Percentiles rank a stretch among this genome's conserved stretches.
Evolutionary conservation across 2,329 filamentous ascomycete genomes (phyloP).

Genomic region (Phialophora verrucosa): DNA sequence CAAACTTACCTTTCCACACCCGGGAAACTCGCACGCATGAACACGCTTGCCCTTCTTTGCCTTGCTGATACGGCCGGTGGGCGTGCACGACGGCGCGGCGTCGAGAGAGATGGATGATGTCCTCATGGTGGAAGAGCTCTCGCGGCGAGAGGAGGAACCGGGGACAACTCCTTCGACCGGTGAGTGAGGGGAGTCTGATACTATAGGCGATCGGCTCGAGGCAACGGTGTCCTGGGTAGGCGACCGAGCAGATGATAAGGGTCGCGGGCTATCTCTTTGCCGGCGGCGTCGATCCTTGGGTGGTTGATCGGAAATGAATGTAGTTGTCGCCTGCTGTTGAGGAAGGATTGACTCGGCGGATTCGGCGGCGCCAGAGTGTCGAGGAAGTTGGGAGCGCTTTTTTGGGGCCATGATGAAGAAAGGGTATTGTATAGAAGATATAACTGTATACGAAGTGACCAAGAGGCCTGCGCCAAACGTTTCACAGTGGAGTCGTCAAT

Average conservation of each 20-base stretch:
- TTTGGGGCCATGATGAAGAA: slow-evolving; percentile 37
- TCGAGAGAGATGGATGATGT: slow-evolving; percentile 40
- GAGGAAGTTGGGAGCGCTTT: slow-evolving; percentile 36
- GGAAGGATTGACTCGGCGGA: slow-evolving; percentile 27
- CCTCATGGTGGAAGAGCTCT: slow-evolving; percentile 40
- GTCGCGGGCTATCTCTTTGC: slow-evolving; percentile 28
- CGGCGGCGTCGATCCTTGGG: slow-evolving; percentile 27
- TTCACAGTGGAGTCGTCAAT: slow-evolving; percentile 36
- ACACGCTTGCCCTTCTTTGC: slow-evolving; percentile 60
- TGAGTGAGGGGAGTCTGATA: slow-evolving; percentile 34
- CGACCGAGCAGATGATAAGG: slow-evolving; percentile 26
- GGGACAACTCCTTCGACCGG: slow-evolving; percentile 26
- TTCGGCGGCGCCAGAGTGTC: slow-evolving; percentile 31
- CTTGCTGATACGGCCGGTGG: slow-evolving; percentile 58
- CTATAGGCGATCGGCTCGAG: slow-evolving; percentile 29
- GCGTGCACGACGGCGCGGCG: slow-evolving; percentile 52
- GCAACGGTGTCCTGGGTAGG: slow-evolving; percentile 23
- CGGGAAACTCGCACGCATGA: slow-evolving; percentile 54
- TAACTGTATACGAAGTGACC: slow-evolving; percentile 38
- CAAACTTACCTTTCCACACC: slow-evolving; percentile 54
- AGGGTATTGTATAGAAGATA: slow-evolving; percentile 37
- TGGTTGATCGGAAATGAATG: slow-evolving; percentile 29
- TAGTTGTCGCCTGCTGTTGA: slow-evolving; percentile 25
- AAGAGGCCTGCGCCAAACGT: slow-evolving; percentile 36
- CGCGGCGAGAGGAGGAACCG: slow-evolving; percentile 35